Evolutionary conservation across 208 protist genomes (phyloP), one percentile per base, ranked within the genome.

Genomic region (Leishmania tropica): DNA sequence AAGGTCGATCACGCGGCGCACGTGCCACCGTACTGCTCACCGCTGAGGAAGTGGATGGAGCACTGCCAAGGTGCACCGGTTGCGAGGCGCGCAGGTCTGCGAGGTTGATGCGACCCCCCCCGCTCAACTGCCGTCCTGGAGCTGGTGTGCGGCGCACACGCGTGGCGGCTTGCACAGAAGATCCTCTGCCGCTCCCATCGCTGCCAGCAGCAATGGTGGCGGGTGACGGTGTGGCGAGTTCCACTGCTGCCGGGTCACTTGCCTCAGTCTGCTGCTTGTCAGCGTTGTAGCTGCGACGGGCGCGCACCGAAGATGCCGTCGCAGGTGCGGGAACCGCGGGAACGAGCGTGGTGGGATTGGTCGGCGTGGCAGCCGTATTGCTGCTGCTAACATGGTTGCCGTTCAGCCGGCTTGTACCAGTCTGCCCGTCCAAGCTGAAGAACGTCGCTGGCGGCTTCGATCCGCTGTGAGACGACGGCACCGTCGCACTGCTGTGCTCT

Each of bases 371-470:
- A 10, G 11, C n/a, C 45, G 24, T n/a, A 45, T 75, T 54, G 70
- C 8, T 53, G 40, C 24, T 40, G 15, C 28, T 47, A 17, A 28
- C 31, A 13, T 53, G 45, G 6, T 45, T 75, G 47, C 58, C 56
- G 31, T 68, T 35, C 19, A 42, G 40, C 40, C 70, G 28, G 28
- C 45, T 13, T 42, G 71, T 45, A 1, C 28, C 8, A 8, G n/a
- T 17, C 40, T 28, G 72, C 13, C 74, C 80, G 40, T 75, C 80
- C 15, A 83, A 28, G 80, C 64, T 83, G 2, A 75, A 75, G 5
- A 42, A n/a, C 37, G 64, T 45, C 74, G 47, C 64, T 54, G 80
- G 80, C 15, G 40, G 37, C 6, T 40, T 60, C 11, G 21, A 8
- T 45, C 42, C 17, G 70, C 47, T 51, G 42, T n/a, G 53, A 42